phyloP scores from a whole-genome alignment of 139 green algal species.

The Yamagishiella unicocca region DNA sequence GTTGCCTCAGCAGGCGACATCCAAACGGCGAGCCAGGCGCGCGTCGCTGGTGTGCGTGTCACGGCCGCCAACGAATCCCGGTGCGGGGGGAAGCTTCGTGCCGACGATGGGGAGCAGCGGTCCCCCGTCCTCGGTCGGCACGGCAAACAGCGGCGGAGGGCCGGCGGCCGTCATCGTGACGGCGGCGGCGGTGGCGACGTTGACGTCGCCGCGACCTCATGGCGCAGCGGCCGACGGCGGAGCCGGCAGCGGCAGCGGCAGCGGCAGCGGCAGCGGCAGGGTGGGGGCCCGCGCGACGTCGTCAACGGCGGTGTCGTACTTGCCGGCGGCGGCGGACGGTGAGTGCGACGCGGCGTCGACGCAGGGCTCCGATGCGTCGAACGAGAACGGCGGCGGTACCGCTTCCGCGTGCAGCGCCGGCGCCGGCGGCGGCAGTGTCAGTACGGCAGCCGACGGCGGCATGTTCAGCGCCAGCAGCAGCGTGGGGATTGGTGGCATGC shows the following conservation, averaged over 20 bases:
- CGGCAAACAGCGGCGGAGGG: background rate
- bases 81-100: background rate
- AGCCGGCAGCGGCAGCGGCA: background rate
- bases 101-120: background rate
- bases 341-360: background rate
- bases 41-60: constrained; percentile 26
- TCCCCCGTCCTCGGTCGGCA: background rate
- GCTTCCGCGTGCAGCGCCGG: background rate
- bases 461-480: too few species aligned
- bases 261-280: background rate
- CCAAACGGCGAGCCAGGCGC: constrained; percentile 3
- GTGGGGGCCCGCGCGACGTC: too few species aligned
- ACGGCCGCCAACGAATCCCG: background rate
- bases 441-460: background rate
- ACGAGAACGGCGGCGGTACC: background rate
- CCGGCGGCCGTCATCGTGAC: background rate
- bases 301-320: background rate
- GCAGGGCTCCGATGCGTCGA: background rate
- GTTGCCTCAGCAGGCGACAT: background rate
- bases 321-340: background rate
- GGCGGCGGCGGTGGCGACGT: background rate
- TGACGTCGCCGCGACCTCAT: background rate
- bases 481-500: background rate
- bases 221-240: background rate
- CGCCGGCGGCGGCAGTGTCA: background rate